Percentiles rank a stretch among this genome's conserved stretches.
Conservation (phyloP, 306 rosid species). For the Alnus rubra region DNA sequence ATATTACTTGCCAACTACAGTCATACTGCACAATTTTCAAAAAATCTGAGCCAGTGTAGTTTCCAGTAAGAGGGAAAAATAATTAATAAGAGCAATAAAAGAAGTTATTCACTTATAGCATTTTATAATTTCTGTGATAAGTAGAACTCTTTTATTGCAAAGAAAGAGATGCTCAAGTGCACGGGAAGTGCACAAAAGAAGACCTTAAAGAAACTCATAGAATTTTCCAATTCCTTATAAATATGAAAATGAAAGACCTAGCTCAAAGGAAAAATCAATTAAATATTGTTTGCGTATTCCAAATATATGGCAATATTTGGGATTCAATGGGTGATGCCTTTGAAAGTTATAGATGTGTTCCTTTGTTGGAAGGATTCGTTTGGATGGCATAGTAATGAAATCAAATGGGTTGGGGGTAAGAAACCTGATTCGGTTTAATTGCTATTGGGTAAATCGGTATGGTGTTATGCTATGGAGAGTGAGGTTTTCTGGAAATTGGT, state of each 20-base stretch:
- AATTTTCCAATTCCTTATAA: not conserved
- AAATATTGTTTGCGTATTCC: slow-evolving; percentile 12
- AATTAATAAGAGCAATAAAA: not conserved
- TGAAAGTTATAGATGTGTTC: not conserved
- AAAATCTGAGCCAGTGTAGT: slow-evolving; percentile 27
- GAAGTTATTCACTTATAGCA: not conserved
- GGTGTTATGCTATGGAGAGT: too few relatives aligned
- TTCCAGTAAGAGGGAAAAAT: not conserved
- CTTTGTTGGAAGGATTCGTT: too few relatives aligned
- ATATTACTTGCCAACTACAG: slow-evolving; percentile 71
- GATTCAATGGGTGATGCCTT: not conserved
- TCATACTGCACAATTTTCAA: slow-evolving; percentile 55
- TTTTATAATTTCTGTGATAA: not conserved
- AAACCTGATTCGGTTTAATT: too few relatives aligned
- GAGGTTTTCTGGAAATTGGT: too few relatives aligned
- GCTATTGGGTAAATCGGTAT: too few relatives aligned
- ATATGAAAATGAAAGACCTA: not conserved
- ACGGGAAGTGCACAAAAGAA: not conserved
- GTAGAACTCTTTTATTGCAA: not conserved
- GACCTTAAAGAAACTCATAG: not conserved
- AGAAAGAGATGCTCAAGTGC: not conserved
- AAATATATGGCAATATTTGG: not conserved
- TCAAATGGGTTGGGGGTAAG: too few relatives aligned
- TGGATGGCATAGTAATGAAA: too few relatives aligned
- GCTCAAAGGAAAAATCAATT: slow-evolving; percentile 15